These are phyloP conservation scores for Dendrostoma leiphaemia DNA, from an alignment of 2,329 filamentous ascomycete species.

Conservation along the genomic window DNA sequence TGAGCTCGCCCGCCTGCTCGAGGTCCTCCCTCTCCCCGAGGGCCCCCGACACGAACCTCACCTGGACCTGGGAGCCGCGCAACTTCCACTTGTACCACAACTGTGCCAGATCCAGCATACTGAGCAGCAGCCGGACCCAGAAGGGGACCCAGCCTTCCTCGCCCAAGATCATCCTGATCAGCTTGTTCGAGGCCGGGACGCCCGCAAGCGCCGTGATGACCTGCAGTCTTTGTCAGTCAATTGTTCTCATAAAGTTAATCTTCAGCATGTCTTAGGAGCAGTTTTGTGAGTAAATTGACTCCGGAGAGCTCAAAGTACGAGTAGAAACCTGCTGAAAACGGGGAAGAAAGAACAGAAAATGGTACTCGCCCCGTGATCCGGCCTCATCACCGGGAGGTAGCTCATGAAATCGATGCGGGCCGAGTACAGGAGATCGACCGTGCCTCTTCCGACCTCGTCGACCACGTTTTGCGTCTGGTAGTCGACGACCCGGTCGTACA, in stretches of 20 bases:
- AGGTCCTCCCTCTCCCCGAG: constrained; percentile 38
- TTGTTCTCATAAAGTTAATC: too few relatives aligned
- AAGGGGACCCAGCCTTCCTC: constrained; percentile 26
- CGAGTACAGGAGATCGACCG: constrained; percentile 50
- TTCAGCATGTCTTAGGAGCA: too few relatives aligned
- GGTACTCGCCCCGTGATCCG: constrained; percentile 32
- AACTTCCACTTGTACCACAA: constrained; percentile 41
- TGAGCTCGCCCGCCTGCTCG: constrained; percentile 37
- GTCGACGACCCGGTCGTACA: constrained; percentile 17
- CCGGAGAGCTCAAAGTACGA: too few relatives aligned
- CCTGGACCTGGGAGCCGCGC: constrained; percentile 41
- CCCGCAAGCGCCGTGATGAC: constrained; percentile 41
- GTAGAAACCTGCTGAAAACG: too few relatives aligned
- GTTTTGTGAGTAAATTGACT: too few relatives aligned
- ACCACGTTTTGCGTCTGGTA: constrained; percentile 43
- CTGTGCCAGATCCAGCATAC: constrained; percentile 28
- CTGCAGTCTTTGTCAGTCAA: too few relatives aligned
- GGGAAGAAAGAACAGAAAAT: too few relatives aligned
- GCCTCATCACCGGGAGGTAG: constrained; percentile 39
- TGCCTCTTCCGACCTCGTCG: constrained; percentile 36
- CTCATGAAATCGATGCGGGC: constrained; percentile 40
- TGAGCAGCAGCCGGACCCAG: constrained; percentile 30
- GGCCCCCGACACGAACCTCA: constrained; percentile 45
- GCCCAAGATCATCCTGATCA: constrained; percentile 31
- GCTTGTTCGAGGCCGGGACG: constrained; percentile 30